Base-by-base conservation (phyloP, 129 eudicot species). In the Oenanthe sinensis region DNA sequence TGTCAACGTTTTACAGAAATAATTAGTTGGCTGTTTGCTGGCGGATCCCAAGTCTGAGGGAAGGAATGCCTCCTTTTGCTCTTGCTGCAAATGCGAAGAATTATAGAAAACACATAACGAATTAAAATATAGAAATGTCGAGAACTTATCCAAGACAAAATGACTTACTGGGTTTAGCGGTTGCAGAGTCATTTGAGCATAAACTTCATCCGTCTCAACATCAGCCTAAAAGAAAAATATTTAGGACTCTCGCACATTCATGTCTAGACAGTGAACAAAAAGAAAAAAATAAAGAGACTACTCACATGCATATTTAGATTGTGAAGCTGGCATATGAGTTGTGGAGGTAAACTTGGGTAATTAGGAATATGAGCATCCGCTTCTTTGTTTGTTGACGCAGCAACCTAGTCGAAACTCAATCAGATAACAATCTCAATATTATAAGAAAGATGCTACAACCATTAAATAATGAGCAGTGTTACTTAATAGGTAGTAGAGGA, bases 271-370 rank as follows among this genome's bases (percentile, higher is more conserved):
- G 26, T 49, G 67, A 45, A 12, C 37, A 37, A 79, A 14, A n/a
- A 22, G 3, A 52, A 77, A 6, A 6, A 24, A 37, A 16, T 3
- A 68, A 28, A 47, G 22, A 42, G 77, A 22, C 36, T 47, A 77
- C 89, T 86, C 83, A 93, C 98, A 86, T 93, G 98, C 98, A 93
- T 93, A 37, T 92, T 93, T 68, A 93, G 87, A 76, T 93, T 90
- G 87, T 93, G 98, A 87, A 93, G 97, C 84, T 93, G 98, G 72
- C 98, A 93, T 26, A 93, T 86, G 60, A 93, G 94, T 75, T 93
- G 98, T 7, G 98, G 94, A 72, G 90, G 92, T 77, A 93, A 93
- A 82, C 91, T 92, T 48, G 98, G 98, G 82, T 93, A 87, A 78
- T 87, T 93, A 1, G 98, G 98, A 77, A 89, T 87, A 78, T 91